Evolutionary conservation across 495 filamentous ascomycete genomes (phyloP).

Genomic region (Aspergillus diversus): DNA sequence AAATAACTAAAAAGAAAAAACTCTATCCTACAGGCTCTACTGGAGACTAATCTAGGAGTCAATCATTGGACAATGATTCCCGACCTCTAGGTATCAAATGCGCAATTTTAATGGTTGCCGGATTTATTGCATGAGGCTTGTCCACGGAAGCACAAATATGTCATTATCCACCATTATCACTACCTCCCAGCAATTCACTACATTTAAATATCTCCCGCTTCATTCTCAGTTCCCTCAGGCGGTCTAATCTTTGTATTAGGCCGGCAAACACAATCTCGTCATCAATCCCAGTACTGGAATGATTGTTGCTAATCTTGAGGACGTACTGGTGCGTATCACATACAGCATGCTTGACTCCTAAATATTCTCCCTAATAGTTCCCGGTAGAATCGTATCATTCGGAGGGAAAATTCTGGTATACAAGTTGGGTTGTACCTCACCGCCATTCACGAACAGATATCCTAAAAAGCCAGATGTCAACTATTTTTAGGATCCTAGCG

Average conservation of each 20-base stretch:
- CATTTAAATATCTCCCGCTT: not conserved
- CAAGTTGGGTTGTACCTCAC: not conserved
- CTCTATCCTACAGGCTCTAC: no score
- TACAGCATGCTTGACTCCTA: not conserved
- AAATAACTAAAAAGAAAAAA: no score
- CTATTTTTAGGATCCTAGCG: slow-evolving; percentile 1
- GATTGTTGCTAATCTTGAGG: no score
- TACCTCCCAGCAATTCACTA: not conserved
- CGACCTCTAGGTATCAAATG: not conserved
- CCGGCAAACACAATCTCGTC: no score
- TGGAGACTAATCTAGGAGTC: no score
- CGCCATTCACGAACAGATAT: not conserved
- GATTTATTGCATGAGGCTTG: not conserved
- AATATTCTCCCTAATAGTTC: not conserved
- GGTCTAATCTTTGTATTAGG: not conserved
- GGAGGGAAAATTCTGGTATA: not conserved
- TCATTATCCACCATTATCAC: not conserved
- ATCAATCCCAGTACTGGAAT: no score
- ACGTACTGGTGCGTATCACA: not conserved
- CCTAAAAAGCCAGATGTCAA: not conserved
- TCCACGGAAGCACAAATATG: not conserved
- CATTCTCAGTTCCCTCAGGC: not conserved
- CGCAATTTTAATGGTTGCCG: not conserved
- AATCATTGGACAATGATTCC: no score
- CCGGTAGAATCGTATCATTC: not conserved